These are phyloP conservation scores for Leavenworthia alabamica DNA, from an alignment of 345 rosid species.

Conservation along the genomic window DNA sequence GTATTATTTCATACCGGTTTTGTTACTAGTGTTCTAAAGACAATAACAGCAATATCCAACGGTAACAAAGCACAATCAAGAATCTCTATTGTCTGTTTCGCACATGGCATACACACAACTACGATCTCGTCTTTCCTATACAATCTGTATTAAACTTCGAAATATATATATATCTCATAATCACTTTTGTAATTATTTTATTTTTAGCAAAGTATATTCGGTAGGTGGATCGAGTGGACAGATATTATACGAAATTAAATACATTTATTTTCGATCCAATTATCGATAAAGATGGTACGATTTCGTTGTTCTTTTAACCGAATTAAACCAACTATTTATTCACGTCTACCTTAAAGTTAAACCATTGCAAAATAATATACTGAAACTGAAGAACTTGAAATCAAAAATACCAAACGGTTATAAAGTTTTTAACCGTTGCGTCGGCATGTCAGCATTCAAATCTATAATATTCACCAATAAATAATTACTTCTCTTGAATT, in stretches of 20 bases:
- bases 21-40: neutral
- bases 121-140: neutral
- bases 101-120: conserved; percentile 21
- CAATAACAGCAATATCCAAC: conserved; percentile 1
- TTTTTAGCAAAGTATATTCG: neutral
- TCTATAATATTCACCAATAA: no score
- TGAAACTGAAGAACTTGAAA: neutral
- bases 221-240: conserved; percentile 20
- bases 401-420: neutral
- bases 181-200: neutral
- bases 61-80: conserved; percentile 1
- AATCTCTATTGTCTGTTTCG: neutral
- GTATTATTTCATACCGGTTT: neutral
- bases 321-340: neutral
- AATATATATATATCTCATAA: neutral
- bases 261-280: neutral
- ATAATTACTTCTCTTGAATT: neutral
- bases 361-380: neutral
- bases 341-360: neutral
- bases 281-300: neutral
- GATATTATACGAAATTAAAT: neutral
- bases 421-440: no score
- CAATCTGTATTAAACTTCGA: neutral
- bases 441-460: no score
- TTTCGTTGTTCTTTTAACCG: neutral